These are phyloP conservation scores for Perkinsus olseni DNA, from an alignment of 169 alveolate species.

Conservation along the genomic window DNA sequence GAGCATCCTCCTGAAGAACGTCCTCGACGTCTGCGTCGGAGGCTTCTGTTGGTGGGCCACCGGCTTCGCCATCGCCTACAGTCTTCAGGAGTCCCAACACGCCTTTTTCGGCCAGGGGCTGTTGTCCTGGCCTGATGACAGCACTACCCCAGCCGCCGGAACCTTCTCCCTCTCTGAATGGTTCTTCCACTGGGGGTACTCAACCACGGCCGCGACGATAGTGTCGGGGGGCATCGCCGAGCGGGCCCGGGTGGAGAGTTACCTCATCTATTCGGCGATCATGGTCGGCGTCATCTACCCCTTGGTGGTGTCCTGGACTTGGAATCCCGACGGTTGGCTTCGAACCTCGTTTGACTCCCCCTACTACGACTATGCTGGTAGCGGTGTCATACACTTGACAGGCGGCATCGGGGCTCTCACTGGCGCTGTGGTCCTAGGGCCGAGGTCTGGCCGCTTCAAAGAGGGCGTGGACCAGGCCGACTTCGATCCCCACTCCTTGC, in stretches of 20 bases:
- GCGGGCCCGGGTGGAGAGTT: slow-evolving; percentile 16
- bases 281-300: slow-evolving; percentile 7
- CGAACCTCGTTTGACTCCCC: not conserved
- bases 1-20: slow-evolving; percentile 14
- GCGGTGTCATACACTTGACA: slow-evolving; percentile 2
- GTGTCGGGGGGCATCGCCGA: slow-evolving; percentile 27
- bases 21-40: slow-evolving; percentile 12
- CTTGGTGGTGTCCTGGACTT: slow-evolving; percentile 17
- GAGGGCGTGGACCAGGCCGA: not conserved
- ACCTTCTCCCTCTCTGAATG: not conserved
- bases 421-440: slow-evolving; percentile 1
- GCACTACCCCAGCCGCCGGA: not conserved
- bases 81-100: not conserved
- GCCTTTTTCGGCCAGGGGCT: not conserved
- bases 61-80: slow-evolving; percentile 1
- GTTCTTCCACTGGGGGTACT: slow-evolving; percentile 22
- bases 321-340: slow-evolving; percentile 15
- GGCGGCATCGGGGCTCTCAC: slow-evolving; percentile 14
- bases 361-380: slow-evolving; percentile 19
- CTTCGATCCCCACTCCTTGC: not conserved
- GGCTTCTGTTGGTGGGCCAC: slow-evolving; percentile 19
- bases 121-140: not conserved
- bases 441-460: not conserved
- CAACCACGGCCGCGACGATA: slow-evolving; percentile 19
- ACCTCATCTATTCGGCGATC: not conserved